A percentile compares a stretch with the other conserved stretches of the same genome.
These are phyloP conservation scores for Paramarasmius palmivorus DNA, from an alignment of 1,284 basidiomycete genomes.

Conservation along the genomic window DNA sequence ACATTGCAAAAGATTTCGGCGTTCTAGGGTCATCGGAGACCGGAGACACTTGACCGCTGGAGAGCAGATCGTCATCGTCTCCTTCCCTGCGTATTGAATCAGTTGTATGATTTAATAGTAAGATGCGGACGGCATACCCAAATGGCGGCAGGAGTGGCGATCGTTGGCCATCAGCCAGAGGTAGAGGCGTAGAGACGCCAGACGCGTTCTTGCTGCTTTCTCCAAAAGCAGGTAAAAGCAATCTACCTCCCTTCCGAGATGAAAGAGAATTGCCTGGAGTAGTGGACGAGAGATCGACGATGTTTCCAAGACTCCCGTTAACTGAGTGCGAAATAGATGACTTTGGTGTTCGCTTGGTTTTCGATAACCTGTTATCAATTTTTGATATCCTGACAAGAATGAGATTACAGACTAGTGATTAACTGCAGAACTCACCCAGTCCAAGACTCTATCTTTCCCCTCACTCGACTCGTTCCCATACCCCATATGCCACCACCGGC, in stretches of 20 bases:
- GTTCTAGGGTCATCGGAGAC: conserved; percentile 34
- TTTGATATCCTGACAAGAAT: conserved; percentile 6
- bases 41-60: conserved; percentile 75
- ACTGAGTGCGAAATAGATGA: background rate
- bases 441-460: conserved; percentile 46
- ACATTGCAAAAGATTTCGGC: conserved; percentile 44
- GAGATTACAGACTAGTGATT: background rate
- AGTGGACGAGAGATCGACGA: conserved; percentile 11
- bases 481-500: conserved; percentile 23
- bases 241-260: background rate
- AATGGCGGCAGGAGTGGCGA: background rate
- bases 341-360: conserved; percentile 10
- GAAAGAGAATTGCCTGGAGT: conserved; percentile 7
- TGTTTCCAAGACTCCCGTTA: conserved; percentile 2
- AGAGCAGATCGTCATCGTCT: conserved; percentile 63
- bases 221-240: background rate
- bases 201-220: background rate
- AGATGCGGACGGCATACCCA: background rate
- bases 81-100: conserved; percentile 17
- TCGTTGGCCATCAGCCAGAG: background rate
- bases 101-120: too few relatives aligned
- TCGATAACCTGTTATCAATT: conserved; percentile 19
- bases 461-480: conserved; percentile 30
- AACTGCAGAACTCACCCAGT: conserved; percentile 53
- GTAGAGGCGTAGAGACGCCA: background rate